phyloP scores from a whole-genome alignment of 164 flowering plant species.

The Euptelea pleiosperma region DNA sequence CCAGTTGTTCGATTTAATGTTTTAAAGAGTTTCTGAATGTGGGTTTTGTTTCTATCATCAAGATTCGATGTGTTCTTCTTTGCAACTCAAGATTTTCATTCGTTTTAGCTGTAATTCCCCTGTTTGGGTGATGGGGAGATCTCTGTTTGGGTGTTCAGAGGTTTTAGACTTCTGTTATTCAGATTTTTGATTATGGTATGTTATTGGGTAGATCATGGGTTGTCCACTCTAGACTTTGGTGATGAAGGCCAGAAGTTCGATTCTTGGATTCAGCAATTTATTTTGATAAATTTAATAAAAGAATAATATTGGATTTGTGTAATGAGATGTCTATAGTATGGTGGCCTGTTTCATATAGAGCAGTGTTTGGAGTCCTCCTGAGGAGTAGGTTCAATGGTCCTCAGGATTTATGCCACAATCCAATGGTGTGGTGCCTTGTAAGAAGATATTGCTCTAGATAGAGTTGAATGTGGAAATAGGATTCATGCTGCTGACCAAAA shows the following conservation, averaged over 20 bases:
- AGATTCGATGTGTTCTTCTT: neutral
- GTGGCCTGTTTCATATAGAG: too few relatives aligned
- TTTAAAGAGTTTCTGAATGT: neutral
- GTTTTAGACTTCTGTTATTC: neutral
- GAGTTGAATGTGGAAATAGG: too few relatives aligned
- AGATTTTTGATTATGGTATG: neutral
- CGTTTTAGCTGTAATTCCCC: neutral
- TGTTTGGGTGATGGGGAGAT: slow-evolving; percentile 6
- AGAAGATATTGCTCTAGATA: too few relatives aligned
- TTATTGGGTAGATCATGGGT: too few relatives aligned
- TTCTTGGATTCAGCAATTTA: neutral
- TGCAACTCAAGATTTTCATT: neutral
- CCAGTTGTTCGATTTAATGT: slow-evolving; percentile 9
- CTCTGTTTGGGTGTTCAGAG: neutral
- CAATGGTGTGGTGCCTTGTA: too few relatives aligned
- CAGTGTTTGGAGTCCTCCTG: too few relatives aligned
- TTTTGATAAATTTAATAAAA: too few relatives aligned
- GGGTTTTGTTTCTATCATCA: slow-evolving; percentile 1
- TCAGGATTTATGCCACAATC: too few relatives aligned
- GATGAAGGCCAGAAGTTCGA: neutral
- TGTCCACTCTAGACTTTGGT: neutral
- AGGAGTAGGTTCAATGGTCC: too few relatives aligned
- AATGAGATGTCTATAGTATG: too few relatives aligned
- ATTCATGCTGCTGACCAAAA: too few relatives aligned
- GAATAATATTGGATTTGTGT: too few relatives aligned